Conservation (phyloP, 2,329 filamentous ascomycete genomes). For the Chaetomiaceae sp. region DNA sequence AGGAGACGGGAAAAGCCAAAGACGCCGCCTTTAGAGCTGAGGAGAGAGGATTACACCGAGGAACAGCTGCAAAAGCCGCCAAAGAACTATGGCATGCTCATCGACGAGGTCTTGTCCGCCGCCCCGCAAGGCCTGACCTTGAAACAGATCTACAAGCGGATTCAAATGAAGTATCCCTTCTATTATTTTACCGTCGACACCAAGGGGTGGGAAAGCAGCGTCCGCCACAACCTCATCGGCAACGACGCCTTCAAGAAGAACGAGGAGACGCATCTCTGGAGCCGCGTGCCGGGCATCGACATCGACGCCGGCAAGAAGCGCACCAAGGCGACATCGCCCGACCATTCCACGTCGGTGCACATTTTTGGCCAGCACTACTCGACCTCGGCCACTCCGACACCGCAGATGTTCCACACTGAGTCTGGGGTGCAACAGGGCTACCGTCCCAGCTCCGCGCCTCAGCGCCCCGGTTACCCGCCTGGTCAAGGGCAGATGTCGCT, state of each 20-base stretch:
- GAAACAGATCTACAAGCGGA: constrained; percentile 61
- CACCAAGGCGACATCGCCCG: constrained; percentile 47
- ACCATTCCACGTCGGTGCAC: constrained; percentile 40
- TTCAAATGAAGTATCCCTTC: constrained; percentile 54
- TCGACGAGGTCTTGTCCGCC: constrained; percentile 55
- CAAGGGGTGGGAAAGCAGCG: constrained; percentile 63
- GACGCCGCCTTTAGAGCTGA: constrained; percentile 55
- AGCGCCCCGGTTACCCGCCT: constrained; percentile 19
- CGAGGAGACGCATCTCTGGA: constrained; percentile 53
- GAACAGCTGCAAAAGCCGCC: constrained; percentile 58
- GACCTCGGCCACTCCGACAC: constrained; percentile 19
- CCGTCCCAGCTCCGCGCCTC: constrained; percentile 16
- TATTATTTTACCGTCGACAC: constrained; percentile 58
- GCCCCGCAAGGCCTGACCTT: constrained; percentile 53
- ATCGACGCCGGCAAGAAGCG: constrained; percentile 59
- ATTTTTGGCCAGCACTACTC: constrained; percentile 30
- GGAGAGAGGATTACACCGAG: constrained; percentile 51
- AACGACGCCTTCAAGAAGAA: constrained; percentile 59
- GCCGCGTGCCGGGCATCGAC: constrained; percentile 53
- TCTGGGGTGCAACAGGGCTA: constrained; percentile 21
- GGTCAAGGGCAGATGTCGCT: constrained; percentile 14
- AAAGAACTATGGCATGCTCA: constrained; percentile 59
- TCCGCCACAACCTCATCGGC: constrained; percentile 60
- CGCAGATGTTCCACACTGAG: constrained; percentile 27
- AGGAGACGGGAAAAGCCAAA: constrained; percentile 61